Evolutionary conservation across 1,284 basidiomycete species (phyloP), one percentile per base, ranked within the genome.

Genomic region (Leccinum pallidistipes): DNA sequence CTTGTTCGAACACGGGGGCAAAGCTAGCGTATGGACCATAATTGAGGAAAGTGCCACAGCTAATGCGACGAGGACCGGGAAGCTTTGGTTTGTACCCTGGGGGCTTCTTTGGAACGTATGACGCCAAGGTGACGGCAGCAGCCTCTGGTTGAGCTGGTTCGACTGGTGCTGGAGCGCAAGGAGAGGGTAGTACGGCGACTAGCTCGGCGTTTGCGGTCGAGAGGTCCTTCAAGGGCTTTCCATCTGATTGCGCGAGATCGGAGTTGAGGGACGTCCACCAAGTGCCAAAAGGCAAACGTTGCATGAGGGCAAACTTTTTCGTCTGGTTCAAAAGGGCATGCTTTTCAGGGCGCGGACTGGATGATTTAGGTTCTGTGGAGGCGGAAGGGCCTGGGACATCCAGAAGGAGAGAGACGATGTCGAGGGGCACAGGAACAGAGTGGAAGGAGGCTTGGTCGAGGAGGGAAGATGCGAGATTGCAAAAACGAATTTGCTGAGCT

Each of bases 181-280:
- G 79, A 3, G 86, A 78, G 3, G 91, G 90, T 11, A 92, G 76
- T 66, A 92, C 79, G 54, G 86, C 82, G 18, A 88, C 88, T 55
- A 93, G 82, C 61, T 92, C 88, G 16, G 91, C 88, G 64, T 90
- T 82, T 18, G 83, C 89, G 11, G 85, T 85, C 14, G 79, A 73
- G 7, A 90, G 69, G 60, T 80, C 76, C 64, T 80, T 84, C 57
- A 88, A 69, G 45, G 80, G 75, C 43, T 77, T 76, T 1, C 67
- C 72, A 36, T 80, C 78, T 1, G 62, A 64, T 45, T 64, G 70
- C 21, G 72, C 74, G 51, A 69, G 63, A 56, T 81, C 77, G n/a
- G 85, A 80, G 71, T 81, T 82, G 60, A 88, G 79, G n/a, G 90
- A 91, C 8, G 89, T 82, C 87, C 90, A 93, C 78, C 86, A 91